Evolutionary conservation across 495 filamentous ascomycete genomes (phyloP).

Genomic region (Tuber umbilicatum): DNA sequence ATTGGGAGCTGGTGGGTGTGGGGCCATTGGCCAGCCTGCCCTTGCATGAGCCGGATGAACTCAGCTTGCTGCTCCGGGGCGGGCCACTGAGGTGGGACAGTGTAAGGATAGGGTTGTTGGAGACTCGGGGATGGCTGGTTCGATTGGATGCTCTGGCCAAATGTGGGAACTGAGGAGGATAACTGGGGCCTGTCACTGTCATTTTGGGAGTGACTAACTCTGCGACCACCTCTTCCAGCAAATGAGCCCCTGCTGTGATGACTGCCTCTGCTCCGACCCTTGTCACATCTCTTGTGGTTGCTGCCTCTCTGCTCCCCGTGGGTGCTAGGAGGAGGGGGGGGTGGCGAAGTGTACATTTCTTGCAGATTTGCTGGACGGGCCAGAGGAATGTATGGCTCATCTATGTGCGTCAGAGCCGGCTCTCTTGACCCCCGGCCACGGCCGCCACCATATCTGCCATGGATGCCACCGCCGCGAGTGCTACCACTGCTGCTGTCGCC

Average conservation of each 20-base stretch:
- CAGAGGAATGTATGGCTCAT: constrained; percentile 41
- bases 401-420: constrained; percentile 41
- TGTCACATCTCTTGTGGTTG: constrained; percentile 48
- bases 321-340: constrained; percentile 38
- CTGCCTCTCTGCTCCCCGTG: constrained; percentile 47
- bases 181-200: constrained; percentile 20
- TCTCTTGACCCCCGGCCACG: constrained; percentile 33
- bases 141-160: constrained; percentile 33
- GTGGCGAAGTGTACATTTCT: constrained; percentile 48
- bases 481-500: background rate
- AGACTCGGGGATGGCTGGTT: constrained; percentile 20
- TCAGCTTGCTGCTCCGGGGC: constrained; percentile 26
- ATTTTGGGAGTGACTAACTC: constrained; percentile 33
- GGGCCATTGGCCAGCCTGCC: constrained; percentile 26
- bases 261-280: constrained; percentile 45
- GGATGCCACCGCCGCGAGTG: background rate
- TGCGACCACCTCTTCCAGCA: constrained; percentile 40
- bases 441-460: background rate
- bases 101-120: constrained; percentile 26
- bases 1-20: constrained; percentile 28
- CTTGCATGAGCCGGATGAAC: constrained; percentile 8
- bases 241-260: constrained; percentile 42
- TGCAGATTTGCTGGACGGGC: constrained; percentile 40
- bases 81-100: constrained; percentile 20
- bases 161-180: constrained; percentile 20